Evolutionary conservation across 2,329 filamentous ascomycete species (phyloP).

Genomic region (Botrytis fragariae): DNA sequence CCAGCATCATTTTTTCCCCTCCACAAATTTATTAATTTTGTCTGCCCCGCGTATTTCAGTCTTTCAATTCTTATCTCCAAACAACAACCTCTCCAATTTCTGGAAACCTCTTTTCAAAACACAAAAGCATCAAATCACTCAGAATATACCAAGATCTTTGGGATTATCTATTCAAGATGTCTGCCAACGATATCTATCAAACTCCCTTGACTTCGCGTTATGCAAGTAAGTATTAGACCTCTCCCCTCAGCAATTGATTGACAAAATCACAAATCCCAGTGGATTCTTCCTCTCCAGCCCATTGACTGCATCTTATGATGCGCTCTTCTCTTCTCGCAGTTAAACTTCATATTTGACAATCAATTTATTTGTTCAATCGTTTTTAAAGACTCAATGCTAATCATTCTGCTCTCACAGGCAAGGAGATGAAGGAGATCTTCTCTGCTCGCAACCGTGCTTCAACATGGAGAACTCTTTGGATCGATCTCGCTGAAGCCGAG

Average conservation of each 20-base stretch:
- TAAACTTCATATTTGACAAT: neutral
- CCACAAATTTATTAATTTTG: neutral
- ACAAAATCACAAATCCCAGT: neutral
- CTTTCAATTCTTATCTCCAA: neutral
- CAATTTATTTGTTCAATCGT: neutral
- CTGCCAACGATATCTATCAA: conserved; percentile 54
- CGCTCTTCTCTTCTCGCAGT: neutral
- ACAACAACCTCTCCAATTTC: neutral
- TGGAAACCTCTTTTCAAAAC: neutral
- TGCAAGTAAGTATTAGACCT: conserved; percentile 43
- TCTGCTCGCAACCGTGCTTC: conserved; percentile 60
- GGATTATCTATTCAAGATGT: conserved; percentile 27
- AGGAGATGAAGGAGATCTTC: conserved; percentile 77
- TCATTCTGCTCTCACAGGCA: conserved; percentile 15
- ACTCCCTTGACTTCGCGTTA: conserved; percentile 72
- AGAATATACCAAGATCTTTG: neutral
- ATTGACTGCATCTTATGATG: neutral
- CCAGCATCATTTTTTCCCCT: conserved; percentile 5
- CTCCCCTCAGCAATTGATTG: neutral
- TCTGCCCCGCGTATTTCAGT: conserved; percentile 3
- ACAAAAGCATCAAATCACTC: neutral
- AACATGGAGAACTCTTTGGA: conserved; percentile 63
- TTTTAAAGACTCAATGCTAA: conserved; percentile 9
- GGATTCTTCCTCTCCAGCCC: neutral
- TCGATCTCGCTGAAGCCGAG: conserved; percentile 78